Evolutionary conservation across 1,139 yeast genomes (phyloP).

Genomic region (Scheffersomyces cryptocercus): DNA sequence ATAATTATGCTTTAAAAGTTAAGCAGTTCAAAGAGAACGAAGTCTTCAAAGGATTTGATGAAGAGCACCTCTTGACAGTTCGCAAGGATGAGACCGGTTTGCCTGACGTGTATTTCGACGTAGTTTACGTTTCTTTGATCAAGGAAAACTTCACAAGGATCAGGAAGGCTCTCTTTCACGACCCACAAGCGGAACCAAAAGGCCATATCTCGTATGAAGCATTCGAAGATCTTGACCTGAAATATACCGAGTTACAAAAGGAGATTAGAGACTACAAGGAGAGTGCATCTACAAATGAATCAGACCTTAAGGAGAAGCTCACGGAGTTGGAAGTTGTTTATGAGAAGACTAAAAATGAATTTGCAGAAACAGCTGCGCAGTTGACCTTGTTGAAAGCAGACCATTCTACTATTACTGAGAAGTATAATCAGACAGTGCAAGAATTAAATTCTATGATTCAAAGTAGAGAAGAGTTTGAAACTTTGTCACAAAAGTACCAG

Average conservation of each 20-base stretch:
- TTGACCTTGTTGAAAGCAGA: conserved; percentile 18
- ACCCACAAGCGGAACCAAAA: conserved; percentile 72
- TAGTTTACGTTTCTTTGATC: conserved; percentile 61
- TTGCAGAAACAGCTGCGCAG: conserved; percentile 12
- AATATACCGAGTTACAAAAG: conserved; percentile 27
- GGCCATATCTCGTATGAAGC: conserved; percentile 67
- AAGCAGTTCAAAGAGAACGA: conserved; percentile 68
- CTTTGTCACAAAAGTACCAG: conserved; percentile 25
- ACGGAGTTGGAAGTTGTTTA: conserved; percentile 36
- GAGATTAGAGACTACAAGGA: conserved; percentile 28
- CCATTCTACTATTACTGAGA: conserved; percentile 3
- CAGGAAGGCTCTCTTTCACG: conserved; percentile 68
- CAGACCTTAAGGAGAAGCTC: conserved; percentile 25
- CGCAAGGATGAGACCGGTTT: conserved; percentile 76
- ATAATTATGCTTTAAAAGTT: conserved; percentile 73
- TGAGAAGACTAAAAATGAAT: conserved; percentile 34
- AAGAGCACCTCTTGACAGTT: conserved; percentile 25
- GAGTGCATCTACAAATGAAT: conserved; percentile 23
- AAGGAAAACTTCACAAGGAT: conserved; percentile 73
- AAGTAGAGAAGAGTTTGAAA: conserved; percentile 21
- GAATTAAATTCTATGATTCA: conserved; percentile 10
- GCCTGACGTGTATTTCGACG: conserved; percentile 77
- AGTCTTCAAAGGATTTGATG: conserved; percentile 57
- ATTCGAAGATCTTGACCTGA: conserved; percentile 61
- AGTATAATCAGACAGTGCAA: conserved; percentile 6